These are phyloP conservation scores for Bipolaris zeicola DNA, from an alignment of 2,329 filamentous ascomycete genomes.

Conservation along the genomic window DNA sequence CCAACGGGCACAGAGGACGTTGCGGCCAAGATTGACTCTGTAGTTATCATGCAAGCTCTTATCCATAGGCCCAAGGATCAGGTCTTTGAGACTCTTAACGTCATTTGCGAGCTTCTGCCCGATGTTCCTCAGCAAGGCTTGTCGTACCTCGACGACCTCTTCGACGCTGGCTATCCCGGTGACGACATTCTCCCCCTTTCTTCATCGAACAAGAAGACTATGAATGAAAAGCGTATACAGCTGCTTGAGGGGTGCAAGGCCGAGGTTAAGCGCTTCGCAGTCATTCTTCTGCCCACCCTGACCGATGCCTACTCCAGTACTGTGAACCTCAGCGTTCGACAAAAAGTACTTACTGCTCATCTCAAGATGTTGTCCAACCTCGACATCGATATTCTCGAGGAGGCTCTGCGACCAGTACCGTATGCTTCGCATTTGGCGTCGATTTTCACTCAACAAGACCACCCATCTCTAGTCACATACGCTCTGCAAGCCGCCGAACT, in stretches of 20 bases:
- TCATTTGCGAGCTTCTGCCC: constrained; percentile 92
- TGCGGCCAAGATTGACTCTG: constrained; percentile 87
- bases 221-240: constrained; percentile 81
- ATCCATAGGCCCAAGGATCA: constrained; percentile 96
- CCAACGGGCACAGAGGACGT: constrained; percentile 78
- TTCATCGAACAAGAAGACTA: constrained; percentile 58
- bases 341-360: constrained; percentile 94
- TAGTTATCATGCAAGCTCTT: constrained; percentile 97
- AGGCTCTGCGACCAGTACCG: constrained; percentile 83
- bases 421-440: constrained; percentile 96
- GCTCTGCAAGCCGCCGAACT: constrained; percentile 90
- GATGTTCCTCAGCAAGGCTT: constrained; percentile 66
- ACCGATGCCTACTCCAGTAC: constrained; percentile 98
- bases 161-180: constrained; percentile 56
- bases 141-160: constrained; percentile 58
- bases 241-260: constrained; percentile 81
- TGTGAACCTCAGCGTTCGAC: constrained; percentile 90
- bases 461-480: constrained; percentile 81
- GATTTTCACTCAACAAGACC: constrained; percentile 94
- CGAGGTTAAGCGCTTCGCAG: constrained; percentile 87
- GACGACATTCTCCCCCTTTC: constrained; percentile 53
- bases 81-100: constrained; percentile 94
- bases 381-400: constrained; percentile 81
- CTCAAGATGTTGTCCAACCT: constrained; percentile 97
- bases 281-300: constrained; percentile 90